Evolutionary conservation across 176 grass and related monocot genomes (phyloP), one percentile per base, ranked within the genome.

Genomic region (Musa acuminata): DNA sequence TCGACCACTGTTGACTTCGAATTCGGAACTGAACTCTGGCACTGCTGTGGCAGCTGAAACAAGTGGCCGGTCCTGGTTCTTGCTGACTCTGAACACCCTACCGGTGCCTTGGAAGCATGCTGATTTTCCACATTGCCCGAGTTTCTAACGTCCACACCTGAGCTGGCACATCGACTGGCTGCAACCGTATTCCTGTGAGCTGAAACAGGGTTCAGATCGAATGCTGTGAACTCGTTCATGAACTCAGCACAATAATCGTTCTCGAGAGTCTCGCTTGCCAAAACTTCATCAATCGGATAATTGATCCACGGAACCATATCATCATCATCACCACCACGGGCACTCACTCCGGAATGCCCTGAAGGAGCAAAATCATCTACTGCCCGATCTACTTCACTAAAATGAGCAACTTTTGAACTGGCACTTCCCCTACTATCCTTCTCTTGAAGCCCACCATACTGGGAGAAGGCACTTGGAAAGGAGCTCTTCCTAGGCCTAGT

Each of bases 261-360:
- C 8, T 62, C 69, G 20, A 72, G 35, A 52, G 68, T 48, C 51
- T 79, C 77, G 22, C 23, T 21, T 22, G 49, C 17, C 14, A 79
- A 53, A 70, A 67, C 13, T 52, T 80, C 78, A 1, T 80, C 68
- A 1, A 72, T 80, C 9, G 68, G 68, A 13, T 72, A 72, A 64
- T 64, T 80, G 54, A 80, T 80, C 78, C 78, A 80, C 11, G 78
- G 57, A 49, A 72, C 69, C 43, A 80, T 69, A 51, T 80, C 78
- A 27, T 80, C 68, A 51, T 72, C 55, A 29, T 3, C 35, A 43
- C 4, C 35, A 43, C 4, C 35, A 43, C 35, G 57, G 25, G 59
- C 74, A 64, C 64, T 76, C n/a, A 24, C 35, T 51, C 48, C 59
- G 17, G 74, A 52, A 23, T 59, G 58, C 10, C 48, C 21, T 13